Conservation (phyloP, 208 protist genomes). For the Trypanosoma caninum region DNA sequence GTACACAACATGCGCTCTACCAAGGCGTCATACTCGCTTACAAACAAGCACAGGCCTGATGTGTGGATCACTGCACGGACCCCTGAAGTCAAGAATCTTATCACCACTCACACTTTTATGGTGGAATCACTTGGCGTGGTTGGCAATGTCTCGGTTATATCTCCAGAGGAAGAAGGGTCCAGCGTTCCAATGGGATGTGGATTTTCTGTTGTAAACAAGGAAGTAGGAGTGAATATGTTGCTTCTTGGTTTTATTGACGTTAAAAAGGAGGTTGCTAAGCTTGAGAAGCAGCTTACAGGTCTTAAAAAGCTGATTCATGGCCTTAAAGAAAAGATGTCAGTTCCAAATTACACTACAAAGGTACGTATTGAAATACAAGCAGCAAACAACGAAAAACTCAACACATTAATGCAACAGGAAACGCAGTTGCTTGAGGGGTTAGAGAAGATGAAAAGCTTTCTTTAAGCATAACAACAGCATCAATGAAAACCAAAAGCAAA, state of each 20-base stretch:
- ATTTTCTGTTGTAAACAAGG: slow-evolving; percentile 82
- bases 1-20: slow-evolving; percentile 85
- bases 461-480: slow-evolving; percentile 4
- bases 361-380: slow-evolving; percentile 79
- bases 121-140: slow-evolving; percentile 77
- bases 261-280: slow-evolving; percentile 82
- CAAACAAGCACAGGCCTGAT: slow-evolving; percentile 86
- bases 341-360: slow-evolving; percentile 88
- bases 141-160: slow-evolving; percentile 64
- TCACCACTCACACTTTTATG: slow-evolving; percentile 55
- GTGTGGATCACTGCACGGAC: slow-evolving; percentile 72
- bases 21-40: slow-evolving; percentile 88
- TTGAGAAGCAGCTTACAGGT: slow-evolving; percentile 78
- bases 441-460: slow-evolving; percentile 73
- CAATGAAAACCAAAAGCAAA: not conserved
- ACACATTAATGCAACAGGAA: slow-evolving; percentile 57
- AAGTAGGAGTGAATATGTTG: slow-evolving; percentile 86
- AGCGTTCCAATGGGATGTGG: slow-evolving; percentile 81
- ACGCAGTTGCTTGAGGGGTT: slow-evolving; percentile 62
- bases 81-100: slow-evolving; percentile 35
- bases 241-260: slow-evolving; percentile 90
- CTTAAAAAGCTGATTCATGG: slow-evolving; percentile 82
- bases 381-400: slow-evolving; percentile 82
- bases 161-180: slow-evolving; percentile 34
- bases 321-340: slow-evolving; percentile 85